Conservation (phyloP, 106 monocot species). For the Acorus calamus region DNA sequence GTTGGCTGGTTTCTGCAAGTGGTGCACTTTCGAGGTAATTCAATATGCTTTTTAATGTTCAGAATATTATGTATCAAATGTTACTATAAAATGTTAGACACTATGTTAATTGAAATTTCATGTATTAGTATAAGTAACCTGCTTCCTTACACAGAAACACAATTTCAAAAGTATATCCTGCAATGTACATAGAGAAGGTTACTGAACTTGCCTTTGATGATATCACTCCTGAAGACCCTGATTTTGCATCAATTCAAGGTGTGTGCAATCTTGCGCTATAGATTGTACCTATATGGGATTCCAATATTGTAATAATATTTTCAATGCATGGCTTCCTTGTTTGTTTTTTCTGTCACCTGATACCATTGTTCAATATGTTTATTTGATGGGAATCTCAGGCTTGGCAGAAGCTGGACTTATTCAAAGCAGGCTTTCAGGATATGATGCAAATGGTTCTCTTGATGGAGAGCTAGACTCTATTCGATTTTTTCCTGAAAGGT, state of each 20-base stretch:
- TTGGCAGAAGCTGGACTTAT: conserved; percentile 98
- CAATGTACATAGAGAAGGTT: conserved; percentile 94
- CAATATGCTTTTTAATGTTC: no score
- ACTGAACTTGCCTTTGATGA: conserved; percentile 99
- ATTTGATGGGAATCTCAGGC: conserved; percentile 28
- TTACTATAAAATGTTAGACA: neutral
- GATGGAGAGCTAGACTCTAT: conserved; percentile 17
- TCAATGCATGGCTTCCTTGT: no score
- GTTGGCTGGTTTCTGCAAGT: conserved; percentile 93
- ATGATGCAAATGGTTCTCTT: conserved; percentile 23
- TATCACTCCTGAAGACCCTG: conserved; percentile 81
- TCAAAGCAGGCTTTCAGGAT: conserved; percentile 69
- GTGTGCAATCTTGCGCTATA: neutral
- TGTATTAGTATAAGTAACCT: neutral
- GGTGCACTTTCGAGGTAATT: conserved; percentile 64
- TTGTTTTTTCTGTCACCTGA: no score
- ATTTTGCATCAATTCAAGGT: conserved; percentile 93
- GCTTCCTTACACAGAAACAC: conserved; percentile 44
- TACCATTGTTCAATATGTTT: neutral
- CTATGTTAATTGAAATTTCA: neutral
- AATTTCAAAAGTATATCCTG: conserved; percentile 87
- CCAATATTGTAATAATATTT: no score
- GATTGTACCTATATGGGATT: no score
- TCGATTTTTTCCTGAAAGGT: conserved; percentile 78
- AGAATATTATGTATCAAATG: neutral